Evolutionary conservation across 192 early-diverging fungal species (phyloP), one percentile per base, ranked within the genome.

Genomic region (Backusella sp.): DNA sequence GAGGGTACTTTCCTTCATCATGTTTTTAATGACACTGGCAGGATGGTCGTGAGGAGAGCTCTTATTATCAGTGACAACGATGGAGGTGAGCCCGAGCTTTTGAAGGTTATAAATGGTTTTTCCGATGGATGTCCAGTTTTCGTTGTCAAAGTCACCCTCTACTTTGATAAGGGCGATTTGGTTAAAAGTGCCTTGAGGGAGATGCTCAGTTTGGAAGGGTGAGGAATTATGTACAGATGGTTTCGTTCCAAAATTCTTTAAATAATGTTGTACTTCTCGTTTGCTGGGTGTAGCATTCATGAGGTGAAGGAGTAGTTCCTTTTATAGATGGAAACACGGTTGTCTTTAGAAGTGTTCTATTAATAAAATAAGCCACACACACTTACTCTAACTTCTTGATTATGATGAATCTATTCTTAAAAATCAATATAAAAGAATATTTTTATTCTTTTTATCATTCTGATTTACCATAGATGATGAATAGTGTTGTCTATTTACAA

Each of bases 271-370:
- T 6, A 88, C 80, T 75, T 93, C 92, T 28, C 90, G 82, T 74
- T 88, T 87, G 15, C 87, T 89, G 5, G 91, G 92, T 28, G 83
- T 34, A 0, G 90, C 86, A 62, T 79, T 80, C 82, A 93, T 85
- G 52, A 93, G 81, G 71, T 90, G 85, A 44, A 87, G 79, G 46
- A 93, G 83, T 23, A 93, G 79, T 41, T 91, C 84, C 90, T 90
- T 62, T 62, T 62, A 23, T 59, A 23, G 19, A 11, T 56, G 9
- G 19, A 53, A 21, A 62, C 12, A 28, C 46, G 46, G 5, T 49
- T 19, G 46, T n/a, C 19, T 49, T 49, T 62, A 62, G n/a, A 62
- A 21, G 19, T 11, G 26, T 2, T 62, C 26, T 28, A 28, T 28
- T 26, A 14, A 62, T 28, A 62, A 62, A 62, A 62, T 28, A 62